A percentile compares a stretch with the other conserved stretches of the same genome.
These are phyloP conservation scores for Didymella pomorum DNA, from an alignment of 2,329 filamentous ascomycete species.

Conservation along the genomic window DNA sequence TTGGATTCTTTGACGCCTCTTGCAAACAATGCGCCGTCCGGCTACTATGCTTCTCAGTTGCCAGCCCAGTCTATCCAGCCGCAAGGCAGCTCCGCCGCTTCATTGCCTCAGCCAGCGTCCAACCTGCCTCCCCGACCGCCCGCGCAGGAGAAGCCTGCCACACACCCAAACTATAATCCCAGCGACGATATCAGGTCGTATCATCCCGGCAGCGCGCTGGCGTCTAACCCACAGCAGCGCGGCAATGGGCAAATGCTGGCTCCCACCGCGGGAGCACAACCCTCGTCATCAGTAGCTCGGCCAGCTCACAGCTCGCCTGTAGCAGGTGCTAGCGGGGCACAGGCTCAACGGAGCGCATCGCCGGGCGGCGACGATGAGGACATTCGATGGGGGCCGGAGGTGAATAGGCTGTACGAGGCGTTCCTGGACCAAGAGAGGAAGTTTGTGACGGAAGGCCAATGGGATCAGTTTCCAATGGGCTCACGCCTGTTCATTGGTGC, in stretches of 20 bases:
- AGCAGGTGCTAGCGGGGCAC: slow-evolving; percentile 38
- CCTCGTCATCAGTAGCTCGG: slow-evolving; percentile 26
- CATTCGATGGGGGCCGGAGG: slow-evolving; percentile 62
- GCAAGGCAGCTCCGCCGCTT: slow-evolving; percentile 46
- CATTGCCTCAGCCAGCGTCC: slow-evolving; percentile 50
- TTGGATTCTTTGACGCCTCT: slow-evolving; percentile 54
- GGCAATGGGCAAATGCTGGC: slow-evolving; percentile 36
- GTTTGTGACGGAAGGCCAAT: slow-evolving; percentile 79
- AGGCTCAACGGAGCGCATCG: slow-evolving; percentile 36
- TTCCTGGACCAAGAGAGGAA: slow-evolving; percentile 77
- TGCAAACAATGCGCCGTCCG: slow-evolving; percentile 39
- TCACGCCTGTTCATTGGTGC: slow-evolving; percentile 83
- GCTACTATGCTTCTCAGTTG: slow-evolving; percentile 47
- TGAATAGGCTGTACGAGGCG: slow-evolving; percentile 73
- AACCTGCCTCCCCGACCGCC: slow-evolving; percentile 58
- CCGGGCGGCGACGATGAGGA: slow-evolving; percentile 54
- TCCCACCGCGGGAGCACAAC: slow-evolving; percentile 31
- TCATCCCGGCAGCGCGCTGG: slow-evolving; percentile 57
- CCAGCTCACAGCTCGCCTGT: slow-evolving; percentile 42
- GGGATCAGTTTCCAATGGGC: slow-evolving; percentile 80
- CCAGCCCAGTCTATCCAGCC: slow-evolving; percentile 40
- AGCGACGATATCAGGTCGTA: slow-evolving; percentile 60
- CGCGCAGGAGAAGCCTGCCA: slow-evolving; percentile 58
- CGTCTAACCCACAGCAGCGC: slow-evolving; percentile 43
- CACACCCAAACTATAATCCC: slow-evolving; percentile 58